Percentiles rank a stretch among this genome's conserved stretches.
Conservation (phyloP, 768 basidiomycete species). For the Peribolospora baueri region DNA sequence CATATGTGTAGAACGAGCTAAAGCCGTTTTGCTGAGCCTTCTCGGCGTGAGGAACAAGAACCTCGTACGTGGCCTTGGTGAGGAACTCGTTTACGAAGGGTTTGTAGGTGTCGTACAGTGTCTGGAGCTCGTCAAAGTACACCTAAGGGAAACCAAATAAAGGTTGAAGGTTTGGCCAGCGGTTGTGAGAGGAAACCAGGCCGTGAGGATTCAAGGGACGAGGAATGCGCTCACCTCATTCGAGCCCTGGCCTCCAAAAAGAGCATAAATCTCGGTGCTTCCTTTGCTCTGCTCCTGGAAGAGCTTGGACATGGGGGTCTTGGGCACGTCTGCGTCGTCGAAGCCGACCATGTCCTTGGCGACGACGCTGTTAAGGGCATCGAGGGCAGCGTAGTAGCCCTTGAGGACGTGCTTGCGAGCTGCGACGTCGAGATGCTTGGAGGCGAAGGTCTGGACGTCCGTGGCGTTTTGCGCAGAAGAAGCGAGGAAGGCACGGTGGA, state of each 20-base stretch:
- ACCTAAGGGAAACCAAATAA: slow-evolving; percentile 21
- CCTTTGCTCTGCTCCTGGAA: slow-evolving; percentile 34
- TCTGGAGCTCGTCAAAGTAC: slow-evolving; percentile 85
- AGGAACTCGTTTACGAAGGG: slow-evolving; percentile 59
- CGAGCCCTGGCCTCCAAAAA: slow-evolving; percentile 93
- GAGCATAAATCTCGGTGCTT: slow-evolving; percentile 38
- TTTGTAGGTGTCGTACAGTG: slow-evolving; percentile 70
- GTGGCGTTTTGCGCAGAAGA: slow-evolving; percentile 35
- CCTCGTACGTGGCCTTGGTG: slow-evolving; percentile 32
- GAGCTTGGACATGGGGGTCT: slow-evolving; percentile 40
- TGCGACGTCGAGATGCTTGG: slow-evolving; percentile 41
- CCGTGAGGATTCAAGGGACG: no score
- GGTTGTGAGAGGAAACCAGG: no score
- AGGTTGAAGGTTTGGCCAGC: neutral
- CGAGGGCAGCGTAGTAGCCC: slow-evolving; percentile 53
- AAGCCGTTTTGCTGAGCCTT: slow-evolving; percentile 30
- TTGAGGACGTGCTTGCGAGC: slow-evolving; percentile 50
- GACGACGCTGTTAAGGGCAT: slow-evolving; percentile 35
- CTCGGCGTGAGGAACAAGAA: slow-evolving; percentile 46
- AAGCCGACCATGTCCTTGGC: slow-evolving; percentile 25
- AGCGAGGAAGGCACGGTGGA: slow-evolving; percentile 48
- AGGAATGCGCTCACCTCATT: slow-evolving; percentile 32
- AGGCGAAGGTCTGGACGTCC: slow-evolving; percentile 61
- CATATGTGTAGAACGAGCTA: slow-evolving; percentile 43
- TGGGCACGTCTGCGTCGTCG: slow-evolving; percentile 18